Evolutionary conservation across 2,329 filamentous ascomycete genomes (phyloP), one percentile per base, ranked within the genome.

Genomic region (Sporothrix pallida): DNA sequence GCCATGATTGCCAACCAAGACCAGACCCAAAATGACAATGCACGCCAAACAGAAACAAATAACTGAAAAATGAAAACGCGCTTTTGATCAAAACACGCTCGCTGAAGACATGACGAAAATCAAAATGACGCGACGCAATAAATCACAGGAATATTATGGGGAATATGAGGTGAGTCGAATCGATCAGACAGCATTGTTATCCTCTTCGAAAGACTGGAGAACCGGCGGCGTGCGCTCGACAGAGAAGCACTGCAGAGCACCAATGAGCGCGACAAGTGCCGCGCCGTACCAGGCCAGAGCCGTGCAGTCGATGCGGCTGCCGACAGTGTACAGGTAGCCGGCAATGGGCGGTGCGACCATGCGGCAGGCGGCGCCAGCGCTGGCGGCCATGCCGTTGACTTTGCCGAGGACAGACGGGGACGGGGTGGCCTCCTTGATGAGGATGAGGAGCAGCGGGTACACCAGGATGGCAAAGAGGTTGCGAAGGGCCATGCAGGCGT

Each of bases 261-360:
- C 90, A 26, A 89, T 76, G 4, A 85, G 76, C 2, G 90, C 90
- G 20, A 88, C 85, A 7, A 88, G 70, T 2, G 86, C 86, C 76
- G 88, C 90, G 54, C 87, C 88, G 76, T 89, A 91, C 90, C 90
- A 92, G 9, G 89, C 88, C 50, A 91, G 78, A 0, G 86, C 88
- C 1, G 89, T 89, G 79, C 87, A 90, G 77, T 89, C 85, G 63
- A 88, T 83, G 76, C 83, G 86, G 76, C 85, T 87, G 26, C 89
- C 89, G n/a, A 88, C 79, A 0, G 87, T 85, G 80, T 91, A 92
- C 2, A 92, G 81, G 75, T 87, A 90, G 2, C 90, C 90, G 1
- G 89, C 87, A 17, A 92, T 79, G 0, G 90, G 90, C 6, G 90
- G 90, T 0, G 90, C 89, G 12, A 92, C 82, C 81, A 92, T 93